Conservation (phyloP, 768 basidiomycete species). For the Kwoniella sp. region DNA sequence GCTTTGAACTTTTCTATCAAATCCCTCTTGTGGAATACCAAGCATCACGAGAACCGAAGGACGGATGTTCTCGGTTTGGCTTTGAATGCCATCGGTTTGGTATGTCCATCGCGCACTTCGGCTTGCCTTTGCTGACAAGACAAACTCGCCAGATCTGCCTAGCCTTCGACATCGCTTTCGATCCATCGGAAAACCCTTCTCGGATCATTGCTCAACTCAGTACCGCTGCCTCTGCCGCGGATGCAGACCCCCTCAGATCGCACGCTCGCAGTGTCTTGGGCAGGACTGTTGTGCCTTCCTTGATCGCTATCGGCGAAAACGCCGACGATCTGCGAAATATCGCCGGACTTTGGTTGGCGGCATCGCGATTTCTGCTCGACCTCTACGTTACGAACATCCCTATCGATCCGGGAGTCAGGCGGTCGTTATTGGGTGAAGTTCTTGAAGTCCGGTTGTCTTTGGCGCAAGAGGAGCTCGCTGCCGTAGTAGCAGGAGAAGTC, state of each 20-base stretch:
- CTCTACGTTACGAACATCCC: slow-evolving; percentile 78
- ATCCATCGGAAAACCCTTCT: neutral
- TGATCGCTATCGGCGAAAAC: neutral
- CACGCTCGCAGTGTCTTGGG: slow-evolving; percentile 1
- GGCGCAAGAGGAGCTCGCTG: slow-evolving; percentile 28
- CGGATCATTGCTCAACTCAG: neutral
- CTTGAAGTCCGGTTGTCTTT: slow-evolving; percentile 8
- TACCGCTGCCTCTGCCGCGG: neutral
- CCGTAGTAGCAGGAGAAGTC: slow-evolving; percentile 26
- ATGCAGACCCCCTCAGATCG: neutral
- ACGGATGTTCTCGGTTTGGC: slow-evolving; percentile 1
- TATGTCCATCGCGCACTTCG: neutral
- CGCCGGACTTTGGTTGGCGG: slow-evolving; percentile 60
- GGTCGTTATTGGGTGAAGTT: slow-evolving; percentile 25
- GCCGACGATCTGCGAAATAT: slow-evolving; percentile 45
- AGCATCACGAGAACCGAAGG: slow-evolving; percentile 3
- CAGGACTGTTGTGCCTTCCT: neutral
- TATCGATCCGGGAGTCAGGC: slow-evolving; percentile 70
- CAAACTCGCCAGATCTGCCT: slow-evolving; percentile 1
- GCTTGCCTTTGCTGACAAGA: neutral
- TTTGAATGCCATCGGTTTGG: slow-evolving; percentile 5
- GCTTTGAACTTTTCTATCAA: slow-evolving; percentile 16
- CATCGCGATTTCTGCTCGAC: slow-evolving; percentile 61
- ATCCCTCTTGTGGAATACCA: slow-evolving; percentile 12
- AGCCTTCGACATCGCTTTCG: slow-evolving; percentile 3